Base-by-base conservation (phyloP, 805 yeast species). In the Lipomyces starkeyi region DNA sequence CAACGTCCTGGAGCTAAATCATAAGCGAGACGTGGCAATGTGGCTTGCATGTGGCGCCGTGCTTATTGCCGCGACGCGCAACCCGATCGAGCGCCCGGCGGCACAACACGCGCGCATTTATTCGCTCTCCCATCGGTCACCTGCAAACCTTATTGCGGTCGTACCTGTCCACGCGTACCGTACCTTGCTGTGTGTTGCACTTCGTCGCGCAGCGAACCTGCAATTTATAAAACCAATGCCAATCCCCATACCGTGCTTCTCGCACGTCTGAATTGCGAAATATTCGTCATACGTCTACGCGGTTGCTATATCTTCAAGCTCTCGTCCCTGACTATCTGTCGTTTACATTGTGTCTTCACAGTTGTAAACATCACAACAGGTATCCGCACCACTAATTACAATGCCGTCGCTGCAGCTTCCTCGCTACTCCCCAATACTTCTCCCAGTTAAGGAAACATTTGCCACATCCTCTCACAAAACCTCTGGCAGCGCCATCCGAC, bases 401-500 rank as follows among this genome's bases (percentile, higher is more conserved):
- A 52, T 60, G 58, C 63, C 63, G 20, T 60, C 63, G 9, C 17
- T 60, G 20, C 29, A 43, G 20, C 59, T 58, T 9, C 64, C 64
- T 9, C 52, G 64, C 25, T 61, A 61, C 37, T 47, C 64, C 6
- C 64, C 64, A 1, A 40, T 13, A 2, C 25, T 54, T 20, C 22
- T 61, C 25, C 47, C 55, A 6, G 57, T 25, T 6, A 61, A 61
- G 53, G 64, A 47, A 47, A 47, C 40, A 43, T 27, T 34, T 20
- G n/a, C 52, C 3, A 20, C 61, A 13, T 13, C 35, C 11, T 47
- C 59, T n/a, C 56, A 25, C 34, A 25, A 25, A 4, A 14, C 13
- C 34, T 4, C 27, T 6, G 56, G 49, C 17, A 25, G 20, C 35
- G 4, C 14, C n/a, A 58, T 57, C 37, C 64, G 71, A 25, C 84